Percentiles rank a stretch among this genome's conserved stretches.
Evolutionary conservation across 176 grass and related monocot genomes (phyloP).

Genomic region (Oryza nivara): DNA sequence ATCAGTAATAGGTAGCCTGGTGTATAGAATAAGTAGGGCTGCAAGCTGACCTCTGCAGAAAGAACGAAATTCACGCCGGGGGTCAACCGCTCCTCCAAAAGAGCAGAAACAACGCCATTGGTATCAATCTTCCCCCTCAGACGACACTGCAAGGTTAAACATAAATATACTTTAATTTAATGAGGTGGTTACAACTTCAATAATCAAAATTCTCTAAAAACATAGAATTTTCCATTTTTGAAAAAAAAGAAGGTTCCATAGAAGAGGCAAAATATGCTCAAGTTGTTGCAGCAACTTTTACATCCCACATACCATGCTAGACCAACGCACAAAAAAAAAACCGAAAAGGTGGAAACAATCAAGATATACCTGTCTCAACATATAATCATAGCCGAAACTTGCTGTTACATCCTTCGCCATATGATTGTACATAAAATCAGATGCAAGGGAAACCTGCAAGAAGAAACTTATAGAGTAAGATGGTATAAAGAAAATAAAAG

Average conservation of each 20-base stretch:
- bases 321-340: neutral
- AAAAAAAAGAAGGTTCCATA: neutral
- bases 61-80: constrained; percentile 54
- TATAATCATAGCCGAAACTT: constrained; percentile 83
- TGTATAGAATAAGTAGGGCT: constrained; percentile 3
- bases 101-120: constrained; percentile 63
- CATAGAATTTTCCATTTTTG: neutral
- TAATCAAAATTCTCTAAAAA: neutral
- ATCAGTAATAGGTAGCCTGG: constrained; percentile 7
- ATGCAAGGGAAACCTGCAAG: constrained; percentile 81
- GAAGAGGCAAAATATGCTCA: neutral
- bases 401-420: constrained; percentile 61
- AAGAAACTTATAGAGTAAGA: constrained; percentile 17
- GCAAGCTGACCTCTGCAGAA: constrained; percentile 76
- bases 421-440: constrained; percentile 78
- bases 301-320: neutral
- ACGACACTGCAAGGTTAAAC: constrained; percentile 58
- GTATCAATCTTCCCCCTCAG: constrained; percentile 79
- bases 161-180: constrained; percentile 5
- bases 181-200: neutral
- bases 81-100: constrained; percentile 61
- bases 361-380: constrained; percentile 71
- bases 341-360: constrained; percentile 8
- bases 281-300: neutral
- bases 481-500: constrained; percentile 8